phyloP scores from a whole-genome alignment of 805 yeast genomes.

The Starmera amethionina region DNA sequence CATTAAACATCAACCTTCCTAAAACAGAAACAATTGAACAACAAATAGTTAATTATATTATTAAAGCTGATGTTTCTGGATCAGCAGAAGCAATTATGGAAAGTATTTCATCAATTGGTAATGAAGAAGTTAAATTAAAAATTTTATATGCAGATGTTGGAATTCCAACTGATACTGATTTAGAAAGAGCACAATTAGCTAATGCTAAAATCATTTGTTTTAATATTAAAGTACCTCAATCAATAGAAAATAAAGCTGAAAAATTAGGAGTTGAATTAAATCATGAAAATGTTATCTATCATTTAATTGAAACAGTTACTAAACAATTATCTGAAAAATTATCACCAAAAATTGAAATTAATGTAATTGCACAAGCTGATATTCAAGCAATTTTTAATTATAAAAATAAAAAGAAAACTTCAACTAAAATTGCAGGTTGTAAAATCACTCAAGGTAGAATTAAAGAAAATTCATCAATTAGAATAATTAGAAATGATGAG shows the following conservation, averaged over 20 bases:
- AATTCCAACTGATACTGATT: constrained; percentile 53
- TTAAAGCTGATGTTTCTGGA: constrained; percentile 90
- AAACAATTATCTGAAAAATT: constrained; percentile 48
- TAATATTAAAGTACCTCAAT: constrained; percentile 61
- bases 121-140: constrained; percentile 67
- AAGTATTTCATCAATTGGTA: constrained; percentile 74
- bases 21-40: constrained; percentile 14
- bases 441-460: constrained; percentile 63
- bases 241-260: constrained; percentile 44
- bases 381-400: constrained; percentile 67
- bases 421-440: constrained; percentile 76
- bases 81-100: constrained; percentile 90
- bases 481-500: constrained; percentile 43
- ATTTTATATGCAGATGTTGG: constrained; percentile 76
- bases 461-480: constrained; percentile 45
- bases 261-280: constrained; percentile 45
- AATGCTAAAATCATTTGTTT: constrained; percentile 71
- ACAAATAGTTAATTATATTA: constrained; percentile 45
- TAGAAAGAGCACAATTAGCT: constrained; percentile 60
- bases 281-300: constrained; percentile 75
- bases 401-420: constrained; percentile 43
- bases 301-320: constrained; percentile 77
- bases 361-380: constrained; percentile 55
- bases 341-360: constrained; percentile 57
- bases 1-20: constrained; percentile 5